These are phyloP conservation scores for Pyrenophora seminiperda DNA, from an alignment of 2,329 filamentous ascomycete genomes.

Conservation along the genomic window DNA sequence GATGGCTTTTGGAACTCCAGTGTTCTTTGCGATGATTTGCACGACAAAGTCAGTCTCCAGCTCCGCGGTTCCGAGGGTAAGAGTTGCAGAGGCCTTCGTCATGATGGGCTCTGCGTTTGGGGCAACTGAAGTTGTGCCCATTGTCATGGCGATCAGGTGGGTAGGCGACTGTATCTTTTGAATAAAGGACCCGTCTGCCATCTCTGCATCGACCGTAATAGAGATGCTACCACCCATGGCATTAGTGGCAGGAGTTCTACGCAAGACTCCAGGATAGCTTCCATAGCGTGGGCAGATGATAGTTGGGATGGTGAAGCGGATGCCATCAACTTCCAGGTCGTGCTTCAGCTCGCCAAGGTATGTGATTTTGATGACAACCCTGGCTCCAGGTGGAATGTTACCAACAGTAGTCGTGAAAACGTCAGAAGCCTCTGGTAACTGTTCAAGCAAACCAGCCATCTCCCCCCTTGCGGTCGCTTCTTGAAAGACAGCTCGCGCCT, in stretches of 20 bases:
- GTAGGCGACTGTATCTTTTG: slow-evolving; percentile 68
- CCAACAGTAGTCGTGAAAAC: slow-evolving; percentile 71
- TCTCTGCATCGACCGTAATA: slow-evolving; percentile 64
- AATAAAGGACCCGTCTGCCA: slow-evolving; percentile 63
- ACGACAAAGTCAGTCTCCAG: slow-evolving; percentile 71
- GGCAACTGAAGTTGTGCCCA: slow-evolving; percentile 62
- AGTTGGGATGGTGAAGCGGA: slow-evolving; percentile 72
- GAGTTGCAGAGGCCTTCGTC: slow-evolving; percentile 65
- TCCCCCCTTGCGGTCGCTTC: slow-evolving; percentile 63
- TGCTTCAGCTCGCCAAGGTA: slow-evolving; percentile 75
- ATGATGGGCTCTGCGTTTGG: slow-evolving; percentile 57
- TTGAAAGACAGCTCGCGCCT: slow-evolving; percentile 65
- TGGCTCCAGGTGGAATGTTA: slow-evolving; percentile 65
- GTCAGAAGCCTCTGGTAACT: slow-evolving; percentile 64
- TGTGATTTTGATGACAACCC: slow-evolving; percentile 64
- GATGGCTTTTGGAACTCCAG: slow-evolving; percentile 66
- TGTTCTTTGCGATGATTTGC: slow-evolving; percentile 65
- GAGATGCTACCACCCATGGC: slow-evolving; percentile 50
- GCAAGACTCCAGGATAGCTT: slow-evolving; percentile 48
- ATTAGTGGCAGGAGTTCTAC: slow-evolving; percentile 11
- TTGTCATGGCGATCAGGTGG: slow-evolving; percentile 68
- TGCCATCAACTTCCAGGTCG: slow-evolving; percentile 69
- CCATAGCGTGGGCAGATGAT: slow-evolving; percentile 71
- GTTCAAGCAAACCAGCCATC: slow-evolving; percentile 69
- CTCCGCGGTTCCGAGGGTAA: slow-evolving; percentile 59